phyloP scores from a whole-genome alignment of 2,329 filamentous ascomycete genomes.

The Raffaelea deltoideospora region DNA sequence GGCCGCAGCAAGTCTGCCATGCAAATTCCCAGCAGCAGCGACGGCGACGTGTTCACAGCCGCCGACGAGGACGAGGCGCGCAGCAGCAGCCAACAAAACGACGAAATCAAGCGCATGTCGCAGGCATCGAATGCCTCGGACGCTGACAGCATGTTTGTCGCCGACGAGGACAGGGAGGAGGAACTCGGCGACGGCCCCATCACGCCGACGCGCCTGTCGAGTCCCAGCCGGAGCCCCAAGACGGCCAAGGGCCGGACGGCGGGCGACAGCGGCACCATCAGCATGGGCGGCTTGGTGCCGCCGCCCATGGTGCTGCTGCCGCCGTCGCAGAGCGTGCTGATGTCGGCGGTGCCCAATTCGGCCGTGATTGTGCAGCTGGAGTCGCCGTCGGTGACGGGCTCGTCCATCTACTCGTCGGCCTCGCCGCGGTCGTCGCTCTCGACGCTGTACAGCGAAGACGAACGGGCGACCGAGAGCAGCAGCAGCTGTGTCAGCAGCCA shows the following conservation, averaged over 20 bases:
- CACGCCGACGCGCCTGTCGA: slow-evolving; percentile 7
- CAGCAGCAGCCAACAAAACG: background rate
- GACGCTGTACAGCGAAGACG: slow-evolving; percentile 40
- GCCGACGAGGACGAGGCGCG: background rate
- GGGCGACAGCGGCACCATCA: background rate
- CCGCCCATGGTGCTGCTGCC: background rate
- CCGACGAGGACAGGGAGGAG: background rate
- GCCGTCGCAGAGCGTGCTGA: background rate
- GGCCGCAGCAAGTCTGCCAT: background rate
- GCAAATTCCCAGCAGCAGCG: background rate
- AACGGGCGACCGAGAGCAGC: slow-evolving; percentile 17
- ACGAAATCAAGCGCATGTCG: slow-evolving; percentile 2
- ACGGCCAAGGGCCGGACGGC: background rate
- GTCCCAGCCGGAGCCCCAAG: slow-evolving; percentile 6
- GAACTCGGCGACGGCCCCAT: background rate
- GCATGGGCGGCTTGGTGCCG: too few relatives aligned
- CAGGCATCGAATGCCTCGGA: slow-evolving; percentile 4
- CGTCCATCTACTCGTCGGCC: slow-evolving; percentile 3
- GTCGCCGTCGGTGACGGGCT: slow-evolving; percentile 2
- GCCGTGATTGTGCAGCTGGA: slow-evolving; percentile 1
- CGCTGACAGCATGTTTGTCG: slow-evolving; percentile 6
- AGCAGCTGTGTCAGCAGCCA: background rate
- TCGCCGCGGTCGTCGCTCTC: slow-evolving; percentile 30
- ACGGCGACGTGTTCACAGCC: background rate
- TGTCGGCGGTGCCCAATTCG: background rate